Base-by-base conservation (phyloP, 169 alveolate genomes). In the Amoebophrya sp. region DNA sequence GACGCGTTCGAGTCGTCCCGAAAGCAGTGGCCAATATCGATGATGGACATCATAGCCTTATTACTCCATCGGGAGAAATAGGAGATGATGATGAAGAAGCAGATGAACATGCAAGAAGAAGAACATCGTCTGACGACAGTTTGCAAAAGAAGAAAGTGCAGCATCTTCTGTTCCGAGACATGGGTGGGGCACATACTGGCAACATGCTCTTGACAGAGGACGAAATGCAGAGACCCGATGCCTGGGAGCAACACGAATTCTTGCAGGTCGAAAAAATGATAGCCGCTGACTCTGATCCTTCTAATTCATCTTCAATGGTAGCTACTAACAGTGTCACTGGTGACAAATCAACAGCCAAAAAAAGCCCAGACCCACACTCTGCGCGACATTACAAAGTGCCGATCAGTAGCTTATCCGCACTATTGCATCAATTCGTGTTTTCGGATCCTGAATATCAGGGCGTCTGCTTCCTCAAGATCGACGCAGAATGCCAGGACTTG, bases 401-500 rank as follows among this genome's bases (percentile, higher is more conserved):
- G 36, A 12, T 36, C 38, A 26, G 10, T 18, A 12, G 39, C 33
- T 65, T 65, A 18, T 1, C 18, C 26, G 33, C 18, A 36, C n/a
- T 65, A 36, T 36, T 65, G 83, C 3, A 65, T 0, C 10, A 65
- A 1, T 65, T 6, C 83, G 83, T 26, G 33, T 26, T 65, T 1
- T 10, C 33, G 2, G 83, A 65, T 18, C 83, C 83, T 29, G 83
- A 26, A 6, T 65, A 12, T 36, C 83, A 18, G 83, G 83, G 83
- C 2, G 2, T 65, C 36, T 65, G 83, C 83, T 36, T 65, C 2
- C 2, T 65, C 10, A 65, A 65, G 26, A 65, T 65, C 83, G 83
- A 65, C 33, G 83, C 83, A 18, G 83, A 65, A 36, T 65, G 83
- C 83, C 83, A 65, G 83, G 83, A 65, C 83, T 26, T 65, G 36